A percentile compares a stretch with the other conserved stretches of the same genome.
phyloP scores from a whole-genome alignment of 2,329 filamentous ascomycete genomes.

The Pseudopyricularia javanii region DNA sequence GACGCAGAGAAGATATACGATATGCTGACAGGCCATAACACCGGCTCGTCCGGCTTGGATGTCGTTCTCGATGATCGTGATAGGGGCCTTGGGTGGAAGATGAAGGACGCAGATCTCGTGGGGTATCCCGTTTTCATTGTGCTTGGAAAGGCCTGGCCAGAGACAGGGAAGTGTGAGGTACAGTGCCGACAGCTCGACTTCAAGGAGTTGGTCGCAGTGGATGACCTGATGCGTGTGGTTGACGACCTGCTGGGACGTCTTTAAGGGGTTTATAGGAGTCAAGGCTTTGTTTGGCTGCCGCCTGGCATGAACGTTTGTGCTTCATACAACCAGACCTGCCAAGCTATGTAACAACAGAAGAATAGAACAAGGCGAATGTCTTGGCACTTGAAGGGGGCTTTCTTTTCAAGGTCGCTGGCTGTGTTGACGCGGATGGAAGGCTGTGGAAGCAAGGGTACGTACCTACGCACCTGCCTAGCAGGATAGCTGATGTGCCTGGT shows the following conservation, averaged over 20 bases:
- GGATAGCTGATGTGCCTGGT: no score
- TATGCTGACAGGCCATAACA: slow-evolving; percentile 22
- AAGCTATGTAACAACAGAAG: neutral
- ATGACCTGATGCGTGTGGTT: slow-evolving; percentile 34
- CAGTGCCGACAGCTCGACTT: slow-evolving; percentile 61
- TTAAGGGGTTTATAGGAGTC: slow-evolving; percentile 14
- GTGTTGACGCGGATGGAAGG: no score
- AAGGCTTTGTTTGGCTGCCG: neutral
- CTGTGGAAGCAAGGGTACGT: no score
- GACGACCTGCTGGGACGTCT: slow-evolving; percentile 34
- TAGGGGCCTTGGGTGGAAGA: slow-evolving; percentile 62
- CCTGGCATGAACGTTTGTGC: neutral
- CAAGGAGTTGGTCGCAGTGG: slow-evolving; percentile 44
- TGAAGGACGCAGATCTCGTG: slow-evolving; percentile 78
- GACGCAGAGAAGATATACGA: slow-evolving; percentile 44
- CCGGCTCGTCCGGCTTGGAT: slow-evolving; percentile 33
- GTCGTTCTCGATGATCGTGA: slow-evolving; percentile 66
- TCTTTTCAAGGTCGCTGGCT: no score
- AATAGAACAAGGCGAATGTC: no score
- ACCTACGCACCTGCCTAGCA: no score
- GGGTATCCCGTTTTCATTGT: slow-evolving; percentile 80
- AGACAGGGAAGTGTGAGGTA: slow-evolving; percentile 53
- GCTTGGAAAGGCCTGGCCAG: slow-evolving; percentile 58
- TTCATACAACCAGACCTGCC: neutral
- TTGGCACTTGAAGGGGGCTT: no score